These are phyloP conservation scores for Nasturtium officinale DNA, from an alignment of 345 rosid species.

Conservation along the genomic window DNA sequence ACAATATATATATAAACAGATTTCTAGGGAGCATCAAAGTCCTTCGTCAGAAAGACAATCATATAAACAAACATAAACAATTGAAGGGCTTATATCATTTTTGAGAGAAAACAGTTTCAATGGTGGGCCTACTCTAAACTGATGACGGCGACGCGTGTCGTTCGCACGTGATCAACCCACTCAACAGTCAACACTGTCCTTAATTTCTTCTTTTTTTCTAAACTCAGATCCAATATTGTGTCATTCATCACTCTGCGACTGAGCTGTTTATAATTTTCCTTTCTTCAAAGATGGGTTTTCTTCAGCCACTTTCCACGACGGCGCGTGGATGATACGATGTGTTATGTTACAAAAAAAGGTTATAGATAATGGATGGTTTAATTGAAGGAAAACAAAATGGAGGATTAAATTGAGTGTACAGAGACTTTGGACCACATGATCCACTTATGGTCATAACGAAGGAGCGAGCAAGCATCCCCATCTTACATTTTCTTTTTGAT, in stretches of 20 bases:
- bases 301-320: slow-evolving; percentile 21
- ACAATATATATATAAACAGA: neutral
- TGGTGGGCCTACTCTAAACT: slow-evolving; percentile 20
- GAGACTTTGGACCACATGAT: slow-evolving; percentile 40
- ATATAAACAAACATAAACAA: slow-evolving; percentile 8
- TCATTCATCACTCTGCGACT: slow-evolving; percentile 4
- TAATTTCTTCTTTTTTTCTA: neutral
- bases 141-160: slow-evolving; percentile 39
- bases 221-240: slow-evolving; percentile 28
- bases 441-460: slow-evolving; percentile 33
- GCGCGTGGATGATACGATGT: slow-evolving; percentile 23
- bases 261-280: neutral
- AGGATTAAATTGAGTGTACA: neutral
- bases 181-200: slow-evolving; percentile 32
- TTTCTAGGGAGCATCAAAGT: slow-evolving; percentile 27
- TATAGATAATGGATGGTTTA: neutral
- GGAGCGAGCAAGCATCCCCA: slow-evolving; percentile 15
- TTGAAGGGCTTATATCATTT: slow-evolving; percentile 19
- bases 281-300: slow-evolving; percentile 18
- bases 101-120: slow-evolving; percentile 15
- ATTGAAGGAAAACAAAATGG: no score
- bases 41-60: slow-evolving; percentile 2
- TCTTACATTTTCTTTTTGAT: slow-evolving; percentile 4
- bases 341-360: neutral
- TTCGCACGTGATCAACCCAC: slow-evolving; percentile 35